These are phyloP conservation scores for Kalmusia sp. DNA, from an alignment of 2,329 filamentous ascomycete genomes.

Conservation along the genomic window DNA sequence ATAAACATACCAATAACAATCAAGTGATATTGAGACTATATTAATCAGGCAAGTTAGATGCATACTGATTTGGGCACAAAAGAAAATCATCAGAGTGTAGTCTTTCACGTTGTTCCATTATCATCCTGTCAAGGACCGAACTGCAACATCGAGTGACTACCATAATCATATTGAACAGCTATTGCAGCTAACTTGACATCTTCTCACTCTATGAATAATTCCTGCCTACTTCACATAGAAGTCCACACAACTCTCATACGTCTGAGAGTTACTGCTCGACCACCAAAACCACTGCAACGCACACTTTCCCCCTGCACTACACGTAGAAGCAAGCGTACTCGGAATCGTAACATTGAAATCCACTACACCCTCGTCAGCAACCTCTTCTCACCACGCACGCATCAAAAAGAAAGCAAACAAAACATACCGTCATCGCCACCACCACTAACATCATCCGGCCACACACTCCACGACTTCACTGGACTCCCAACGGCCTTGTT, in stretches of 20 bases:
- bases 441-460: neutral
- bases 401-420: neutral
- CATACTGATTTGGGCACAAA: too few species aligned
- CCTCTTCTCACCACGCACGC: too few species aligned
- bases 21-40: too few species aligned
- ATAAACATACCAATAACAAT: too few species aligned
- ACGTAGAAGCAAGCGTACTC: slow-evolving; percentile 49
- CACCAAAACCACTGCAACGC: slow-evolving; percentile 67
- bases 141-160: too few species aligned
- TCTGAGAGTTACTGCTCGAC: slow-evolving; percentile 59
- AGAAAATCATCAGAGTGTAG: too few species aligned
- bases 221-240: slow-evolving; percentile 41
- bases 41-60: too few species aligned
- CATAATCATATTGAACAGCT: too few species aligned
- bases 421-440: slow-evolving; percentile 2
- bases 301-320: slow-evolving; percentile 53
- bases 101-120: too few species aligned
- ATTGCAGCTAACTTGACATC: too few species aligned
- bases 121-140: too few species aligned
- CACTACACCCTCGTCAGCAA: neutral
- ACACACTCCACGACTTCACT: slow-evolving; percentile 1
- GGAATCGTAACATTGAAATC: slow-evolving; percentile 59
- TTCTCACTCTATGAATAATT: too few species aligned
- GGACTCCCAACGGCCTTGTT: slow-evolving; percentile 54
- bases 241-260: slow-evolving; percentile 66